Evolutionary conservation across 2,329 filamentous ascomycete genomes (phyloP), one percentile per base, ranked within the genome.

Genomic region (Stagonosporopsis chrysanthemi): DNA sequence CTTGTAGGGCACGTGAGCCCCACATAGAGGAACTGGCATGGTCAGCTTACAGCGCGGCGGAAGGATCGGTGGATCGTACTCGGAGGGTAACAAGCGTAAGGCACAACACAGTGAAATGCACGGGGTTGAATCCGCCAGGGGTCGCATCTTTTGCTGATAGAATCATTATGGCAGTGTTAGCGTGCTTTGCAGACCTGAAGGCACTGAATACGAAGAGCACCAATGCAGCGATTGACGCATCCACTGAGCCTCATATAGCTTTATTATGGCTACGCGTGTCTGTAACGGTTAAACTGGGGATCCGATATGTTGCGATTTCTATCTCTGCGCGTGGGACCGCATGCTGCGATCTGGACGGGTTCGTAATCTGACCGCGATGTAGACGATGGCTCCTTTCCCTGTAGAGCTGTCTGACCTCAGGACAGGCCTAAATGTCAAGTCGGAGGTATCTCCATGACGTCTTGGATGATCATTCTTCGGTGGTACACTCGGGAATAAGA

Each of bases 1-100:
- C 63, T 61, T 3, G 69, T 68, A 6, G 69, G 66, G 15, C 69
- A 70, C n/a, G 68, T 72, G 22, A 72, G 49, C 28, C 64, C 65
- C 9, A 60, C 48, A 39, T 66, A 67, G 39, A 62, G 35, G 17
- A 68, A 51, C 67, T 73, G 28, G 19, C 6, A 28, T 12, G 44
- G 36, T 58, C 35, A 58, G 50, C 29, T 19, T 17, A 19, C 29
- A 19, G 15, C 22, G 36, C 11, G 23, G 15, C n/a, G n/a, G 26
- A 24, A 24, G 15, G 24, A 4, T 33, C 11, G 19, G 42, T 14
- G 15, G 15, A 24, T 23, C 49, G 23, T 57, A 57, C 54, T 36
- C 44, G 17, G 11, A 57, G 44, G 7, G 39, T 49, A 7, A 57
- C 38, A n/a, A 57, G 43, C 11, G 48, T 52, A 14, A 57, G n/a